Evolutionary conservation across 148 eudicot genomes (phyloP).

Genomic region (Bassia scoparia): DNA sequence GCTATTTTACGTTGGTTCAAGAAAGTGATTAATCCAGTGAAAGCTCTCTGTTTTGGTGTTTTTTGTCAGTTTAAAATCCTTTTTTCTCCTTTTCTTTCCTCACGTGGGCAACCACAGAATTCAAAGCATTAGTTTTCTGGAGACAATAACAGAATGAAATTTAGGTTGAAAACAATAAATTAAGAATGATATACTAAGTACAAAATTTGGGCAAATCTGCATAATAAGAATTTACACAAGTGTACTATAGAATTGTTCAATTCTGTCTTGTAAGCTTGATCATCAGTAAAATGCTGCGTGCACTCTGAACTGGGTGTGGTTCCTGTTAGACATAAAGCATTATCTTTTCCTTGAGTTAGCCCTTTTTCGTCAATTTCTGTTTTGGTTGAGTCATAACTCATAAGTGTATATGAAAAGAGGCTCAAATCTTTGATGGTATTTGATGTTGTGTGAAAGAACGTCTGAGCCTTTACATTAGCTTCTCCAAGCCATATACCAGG

Average conservation of each 20-base stretch:
- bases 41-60: not conserved
- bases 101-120: not conserved
- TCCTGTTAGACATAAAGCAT: not conserved
- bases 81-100: not conserved
- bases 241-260: not conserved
- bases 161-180: not conserved
- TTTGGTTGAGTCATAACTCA: constrained; percentile 3
- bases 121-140: not conserved
- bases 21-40: not conserved
- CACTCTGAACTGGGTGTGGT: not conserved
- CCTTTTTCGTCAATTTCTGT: not conserved
- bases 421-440: not conserved
- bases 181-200: not conserved
- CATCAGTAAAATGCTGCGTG: not conserved
- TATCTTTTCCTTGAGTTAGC: not conserved
- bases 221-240: too few species aligned
- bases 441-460: constrained; percentile 8
- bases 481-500: constrained; percentile 91
- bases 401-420: constrained; percentile 2
- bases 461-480: constrained; percentile 49
- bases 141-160: not conserved
- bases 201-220: not conserved
- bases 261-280: not conserved
- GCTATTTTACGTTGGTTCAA: too few species aligned
- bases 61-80: not conserved